Evolutionary conservation across 2,329 filamentous ascomycete genomes (phyloP).

Genomic region (Diplodia sapinea): DNA sequence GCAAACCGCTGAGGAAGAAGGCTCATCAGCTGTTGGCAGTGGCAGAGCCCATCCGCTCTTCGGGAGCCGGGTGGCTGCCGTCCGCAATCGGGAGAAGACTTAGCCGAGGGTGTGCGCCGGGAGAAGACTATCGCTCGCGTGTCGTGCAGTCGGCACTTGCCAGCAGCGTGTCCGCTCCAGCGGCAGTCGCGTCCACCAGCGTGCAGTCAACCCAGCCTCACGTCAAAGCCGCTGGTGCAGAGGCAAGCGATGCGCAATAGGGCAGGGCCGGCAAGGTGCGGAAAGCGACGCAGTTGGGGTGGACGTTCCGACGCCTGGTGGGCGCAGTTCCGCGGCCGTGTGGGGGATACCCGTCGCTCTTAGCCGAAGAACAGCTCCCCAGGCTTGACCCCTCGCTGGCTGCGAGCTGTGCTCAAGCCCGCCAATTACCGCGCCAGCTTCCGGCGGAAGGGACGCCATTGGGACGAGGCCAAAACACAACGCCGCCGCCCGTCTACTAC

Average conservation of each 20-base stretch:
- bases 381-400: conserved; percentile 5
- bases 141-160: neutral
- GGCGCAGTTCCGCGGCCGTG: conserved; percentile 22
- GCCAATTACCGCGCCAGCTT: conserved; percentile 27
- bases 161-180: neutral
- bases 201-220: neutral
- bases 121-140: conserved; percentile 11
- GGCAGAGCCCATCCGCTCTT: neutral
- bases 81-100: conserved; percentile 24
- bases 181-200: neutral
- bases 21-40: conserved; percentile 8
- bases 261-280: neutral
- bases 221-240: neutral
- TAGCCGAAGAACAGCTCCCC: conserved; percentile 17
- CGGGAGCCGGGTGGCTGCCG: conserved; percentile 10
- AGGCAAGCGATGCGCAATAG: neutral
- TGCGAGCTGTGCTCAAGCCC: conserved; percentile 7
- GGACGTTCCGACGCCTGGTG: conserved; percentile 24
- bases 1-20: conserved; percentile 2
- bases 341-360: conserved; percentile 26
- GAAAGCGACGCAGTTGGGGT: conserved; percentile 5
- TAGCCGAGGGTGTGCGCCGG: conserved; percentile 23
- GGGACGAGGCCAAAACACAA: conserved; percentile 12
- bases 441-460: conserved; percentile 8
- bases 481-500: neutral